phyloP scores from a whole-genome alignment of 2,329 filamentous ascomycete genomes.

The Endothia cerciana region DNA sequence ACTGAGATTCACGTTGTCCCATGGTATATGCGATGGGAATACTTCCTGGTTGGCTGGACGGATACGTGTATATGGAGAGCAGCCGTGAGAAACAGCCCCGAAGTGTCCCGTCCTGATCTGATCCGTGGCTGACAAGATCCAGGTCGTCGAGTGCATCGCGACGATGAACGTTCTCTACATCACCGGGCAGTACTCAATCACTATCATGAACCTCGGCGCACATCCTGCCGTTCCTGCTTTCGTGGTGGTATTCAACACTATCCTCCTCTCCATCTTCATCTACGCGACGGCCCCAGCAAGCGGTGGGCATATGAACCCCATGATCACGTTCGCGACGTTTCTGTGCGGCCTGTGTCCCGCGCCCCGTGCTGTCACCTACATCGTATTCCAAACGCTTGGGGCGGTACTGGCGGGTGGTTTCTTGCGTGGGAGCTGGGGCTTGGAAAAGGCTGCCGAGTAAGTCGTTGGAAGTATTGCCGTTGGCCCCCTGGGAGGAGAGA shows the following conservation, averaged over 20 bases:
- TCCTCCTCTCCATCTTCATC: slow-evolving; percentile 52
- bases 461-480: neutral
- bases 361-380: slow-evolving; percentile 40
- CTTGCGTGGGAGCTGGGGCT: slow-evolving; percentile 41
- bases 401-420: slow-evolving; percentile 47
- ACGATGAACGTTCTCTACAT: slow-evolving; percentile 38
- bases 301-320: slow-evolving; percentile 57
- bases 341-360: slow-evolving; percentile 53
- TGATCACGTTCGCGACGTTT: slow-evolving; percentile 57
- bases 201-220: slow-evolving; percentile 35
- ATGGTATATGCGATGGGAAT: slow-evolving; percentile 35
- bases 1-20: slow-evolving; percentile 25
- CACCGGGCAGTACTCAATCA: slow-evolving; percentile 38
- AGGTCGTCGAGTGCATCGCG: slow-evolving; percentile 36
- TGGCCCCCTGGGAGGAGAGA: neutral
- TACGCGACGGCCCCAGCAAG: slow-evolving; percentile 52
- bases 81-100: slow-evolving; percentile 29
- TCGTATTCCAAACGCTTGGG: neutral
- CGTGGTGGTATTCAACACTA: slow-evolving; percentile 44
- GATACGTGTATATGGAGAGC: slow-evolving; percentile 35
- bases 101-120: neutral
- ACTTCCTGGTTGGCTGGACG: slow-evolving; percentile 35
- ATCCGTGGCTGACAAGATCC: slow-evolving; percentile 1
- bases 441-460: slow-evolving; percentile 37
- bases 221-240: slow-evolving; percentile 35